Percentiles rank a stretch among this genome's conserved stretches.
Evolutionary conservation across 257 asterid genomes (phyloP).

Genomic region (Solanum habrochaites): DNA sequence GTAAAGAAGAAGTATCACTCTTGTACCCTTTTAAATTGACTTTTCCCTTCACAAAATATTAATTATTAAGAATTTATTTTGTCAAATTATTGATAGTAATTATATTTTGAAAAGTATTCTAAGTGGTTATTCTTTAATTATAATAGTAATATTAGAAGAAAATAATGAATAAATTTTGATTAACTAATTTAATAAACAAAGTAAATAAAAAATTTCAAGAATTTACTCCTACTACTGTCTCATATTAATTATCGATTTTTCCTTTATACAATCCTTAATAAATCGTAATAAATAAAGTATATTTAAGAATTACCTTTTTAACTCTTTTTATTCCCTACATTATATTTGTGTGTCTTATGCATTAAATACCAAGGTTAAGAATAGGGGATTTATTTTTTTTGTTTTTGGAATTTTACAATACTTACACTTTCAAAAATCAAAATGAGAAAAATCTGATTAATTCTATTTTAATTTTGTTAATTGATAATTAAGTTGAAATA

Average conservation of each 20-base stretch:
- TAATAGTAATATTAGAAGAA: background rate
- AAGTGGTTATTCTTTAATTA: background rate
- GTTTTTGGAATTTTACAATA: too few relatives aligned
- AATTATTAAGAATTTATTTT: background rate
- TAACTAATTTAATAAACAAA: background rate
- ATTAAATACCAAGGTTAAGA: too few relatives aligned
- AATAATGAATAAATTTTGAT: background rate
- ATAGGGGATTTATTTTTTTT: background rate
- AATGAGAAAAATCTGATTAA: background rate
- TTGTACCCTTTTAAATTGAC: background rate
- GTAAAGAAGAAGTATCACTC: too few relatives aligned
- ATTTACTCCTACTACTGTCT: background rate
- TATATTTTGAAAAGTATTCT: background rate
- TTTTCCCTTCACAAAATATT: background rate
- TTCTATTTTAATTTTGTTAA: background rate
- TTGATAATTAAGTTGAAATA: too few relatives aligned
- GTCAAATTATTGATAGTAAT: background rate
- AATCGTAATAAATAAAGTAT: too few relatives aligned
- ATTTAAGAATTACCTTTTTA: too few relatives aligned
- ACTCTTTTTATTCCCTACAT: too few relatives aligned
- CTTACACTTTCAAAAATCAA: background rate
- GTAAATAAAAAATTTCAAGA: background rate
- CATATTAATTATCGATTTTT: background rate
- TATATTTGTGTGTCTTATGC: background rate
- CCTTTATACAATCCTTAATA: background rate